Base-by-base conservation (phyloP, 1,284 basidiomycete species). In the Ustilago vetiveriae region DNA sequence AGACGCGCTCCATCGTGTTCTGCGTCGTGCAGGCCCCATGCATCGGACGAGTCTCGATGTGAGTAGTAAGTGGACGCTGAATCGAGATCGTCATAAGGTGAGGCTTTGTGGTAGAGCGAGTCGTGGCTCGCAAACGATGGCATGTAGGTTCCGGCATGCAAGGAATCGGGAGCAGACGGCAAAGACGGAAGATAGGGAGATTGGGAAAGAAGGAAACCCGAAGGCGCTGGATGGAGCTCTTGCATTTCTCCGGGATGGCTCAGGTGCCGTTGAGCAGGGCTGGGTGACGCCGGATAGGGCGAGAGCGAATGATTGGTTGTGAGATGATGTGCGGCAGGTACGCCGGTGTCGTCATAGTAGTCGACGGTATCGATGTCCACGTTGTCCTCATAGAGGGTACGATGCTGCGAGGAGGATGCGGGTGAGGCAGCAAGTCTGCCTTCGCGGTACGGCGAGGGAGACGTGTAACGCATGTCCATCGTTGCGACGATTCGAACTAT, bases 331-430 rank as follows among this genome's bases (percentile, higher is more conserved):
- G 67, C 60, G 24, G 67, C 56, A 11, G 67, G 56, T 3, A 65
- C 43, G 8, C 46, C 49, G 0, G 45, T 33, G 23, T 58, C 59
- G 39, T 74, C 69, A 24, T 39, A 71, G 50, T 71, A 74, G 50
- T 74, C 72, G 38, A 42, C 46, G 2, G 56, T 72, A 42, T 74
- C 72, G 24, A 58, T 41, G 33, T 74, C 72, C 13, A 72, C n/a
- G 6, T 27, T 35, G 11, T 40, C 29, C 2, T 40, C 23, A 6
- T 9, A 14, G 1, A 44, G 26, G 39, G 11, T 27, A 17, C 46
- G 42, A 8, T 51, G 51, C 14, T 41, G 38, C 5, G 62, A 53
- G n/a, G 54, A 51, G 1, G 63, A 49, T 0, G 54, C 29, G 3
- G 63, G 29, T 2, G 63, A 47, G 23, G 21, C 19, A 27, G 46